phyloP scores from a whole-genome alignment of 2,329 filamentous ascomycete genomes.

The Aspergillus sp. region DNA sequence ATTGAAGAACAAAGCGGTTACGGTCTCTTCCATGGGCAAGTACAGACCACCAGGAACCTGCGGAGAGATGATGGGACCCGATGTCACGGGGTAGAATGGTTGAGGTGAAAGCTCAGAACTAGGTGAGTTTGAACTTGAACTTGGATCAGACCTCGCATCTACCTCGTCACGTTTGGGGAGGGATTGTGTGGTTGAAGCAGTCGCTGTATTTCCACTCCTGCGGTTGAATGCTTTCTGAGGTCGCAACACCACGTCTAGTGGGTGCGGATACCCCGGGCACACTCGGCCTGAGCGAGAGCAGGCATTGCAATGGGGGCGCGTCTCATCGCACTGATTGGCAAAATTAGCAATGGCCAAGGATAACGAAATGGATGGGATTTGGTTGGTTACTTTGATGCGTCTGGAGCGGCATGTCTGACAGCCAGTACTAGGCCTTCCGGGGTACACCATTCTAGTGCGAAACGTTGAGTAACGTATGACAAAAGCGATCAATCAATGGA shows the following conservation, averaged over 20 bases:
- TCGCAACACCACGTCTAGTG: slow-evolving; percentile 29
- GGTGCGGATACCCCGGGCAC: slow-evolving; percentile 31
- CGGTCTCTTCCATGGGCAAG: slow-evolving; percentile 26
- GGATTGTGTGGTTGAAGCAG: not conserved
- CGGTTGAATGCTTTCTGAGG: slow-evolving; percentile 23
- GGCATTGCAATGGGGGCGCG: slow-evolving; percentile 28
- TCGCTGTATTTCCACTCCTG: slow-evolving; percentile 9
- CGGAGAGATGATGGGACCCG: not conserved
- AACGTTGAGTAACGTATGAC: not conserved
- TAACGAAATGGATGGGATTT: not conserved
- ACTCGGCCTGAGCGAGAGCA: slow-evolving; percentile 27
- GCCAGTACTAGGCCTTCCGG: slow-evolving; percentile 28
- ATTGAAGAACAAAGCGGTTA: slow-evolving; percentile 30
- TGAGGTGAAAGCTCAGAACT: not conserved
- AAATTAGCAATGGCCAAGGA: not conserved
- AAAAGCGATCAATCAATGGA: not conserved
- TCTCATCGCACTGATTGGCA: slow-evolving; percentile 28
- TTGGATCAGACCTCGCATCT: not conserved
- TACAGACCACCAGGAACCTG: slow-evolving; percentile 16
- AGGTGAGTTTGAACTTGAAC: no score
- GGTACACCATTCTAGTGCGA: slow-evolving; percentile 24
- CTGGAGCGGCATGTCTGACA: slow-evolving; percentile 29
- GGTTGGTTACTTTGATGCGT: slow-evolving; percentile 27
- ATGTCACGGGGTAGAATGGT: not conserved
- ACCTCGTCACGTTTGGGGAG: not conserved